Conservation (phyloP, 2,329 filamentous ascomycete species). For the Ilyonectria sp. region DNA sequence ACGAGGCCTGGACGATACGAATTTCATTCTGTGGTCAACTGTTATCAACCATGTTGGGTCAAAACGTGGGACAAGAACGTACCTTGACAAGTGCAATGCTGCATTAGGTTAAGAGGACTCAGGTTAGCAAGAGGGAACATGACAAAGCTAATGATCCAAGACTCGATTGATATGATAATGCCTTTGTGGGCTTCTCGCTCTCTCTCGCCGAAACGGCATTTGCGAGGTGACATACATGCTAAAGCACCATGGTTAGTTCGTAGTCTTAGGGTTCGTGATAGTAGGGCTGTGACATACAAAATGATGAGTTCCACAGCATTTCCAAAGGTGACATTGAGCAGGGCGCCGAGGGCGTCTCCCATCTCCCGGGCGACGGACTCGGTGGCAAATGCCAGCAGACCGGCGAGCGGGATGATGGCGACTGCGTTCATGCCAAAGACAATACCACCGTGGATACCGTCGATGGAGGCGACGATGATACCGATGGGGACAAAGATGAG, state of each 20-base stretch:
- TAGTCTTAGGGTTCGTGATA: neutral
- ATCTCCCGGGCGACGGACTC: constrained; percentile 81
- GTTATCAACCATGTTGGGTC: neutral
- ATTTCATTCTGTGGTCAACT: constrained; percentile 75
- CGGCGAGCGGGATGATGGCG: constrained; percentile 82
- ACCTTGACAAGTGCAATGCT: constrained; percentile 83
- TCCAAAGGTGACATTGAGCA: constrained; percentile 84
- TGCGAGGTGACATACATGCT: constrained; percentile 67
- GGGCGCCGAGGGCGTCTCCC: constrained; percentile 80
- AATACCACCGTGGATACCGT: constrained; percentile 69
- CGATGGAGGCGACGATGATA: constrained; percentile 74
- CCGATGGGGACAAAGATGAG: constrained; percentile 85
- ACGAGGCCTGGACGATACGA: constrained; percentile 90
- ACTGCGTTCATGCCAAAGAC: constrained; percentile 83
- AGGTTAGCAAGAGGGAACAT: constrained; percentile 34
- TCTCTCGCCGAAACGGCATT: constrained; percentile 28
- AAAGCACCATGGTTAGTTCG: constrained; percentile 31
- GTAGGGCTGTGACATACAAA: constrained; percentile 63
- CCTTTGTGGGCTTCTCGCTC: constrained; percentile 29
- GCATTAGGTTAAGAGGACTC: constrained; percentile 45
- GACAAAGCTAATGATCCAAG: constrained; percentile 29
- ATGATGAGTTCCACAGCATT: constrained; percentile 87
- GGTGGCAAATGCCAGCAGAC: constrained; percentile 80
- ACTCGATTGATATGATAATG: constrained; percentile 35
- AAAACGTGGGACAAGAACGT: neutral